Conservation (phyloP, 495 filamentous ascomycete genomes). For the Entonaema liquescens region DNA sequence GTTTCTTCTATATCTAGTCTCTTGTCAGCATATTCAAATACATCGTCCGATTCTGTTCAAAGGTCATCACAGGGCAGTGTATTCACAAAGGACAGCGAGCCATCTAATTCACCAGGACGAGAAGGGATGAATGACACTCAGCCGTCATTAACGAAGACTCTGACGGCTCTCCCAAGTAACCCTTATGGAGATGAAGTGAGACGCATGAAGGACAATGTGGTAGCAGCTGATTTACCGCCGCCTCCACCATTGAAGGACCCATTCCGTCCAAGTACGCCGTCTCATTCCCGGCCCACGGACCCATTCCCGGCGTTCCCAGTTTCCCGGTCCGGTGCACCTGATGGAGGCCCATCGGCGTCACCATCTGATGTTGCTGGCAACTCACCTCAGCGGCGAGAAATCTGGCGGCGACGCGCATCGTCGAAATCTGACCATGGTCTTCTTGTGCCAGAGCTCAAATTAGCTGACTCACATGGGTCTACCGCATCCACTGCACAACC, state of each 20-base stretch:
- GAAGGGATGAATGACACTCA: slow-evolving; percentile 32
- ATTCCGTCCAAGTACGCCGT: slow-evolving; percentile 34
- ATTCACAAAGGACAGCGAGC: slow-evolving; percentile 47
- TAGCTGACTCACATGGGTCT: slow-evolving; percentile 55
- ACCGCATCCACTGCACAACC: slow-evolving; percentile 48
- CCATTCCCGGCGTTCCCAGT: not conserved
- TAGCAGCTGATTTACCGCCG: slow-evolving; percentile 43
- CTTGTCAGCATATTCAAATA: slow-evolving; percentile 56
- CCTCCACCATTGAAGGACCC: slow-evolving; percentile 52
- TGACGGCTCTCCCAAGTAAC: slow-evolving; percentile 32
- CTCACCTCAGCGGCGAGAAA: slow-evolving; percentile 50
- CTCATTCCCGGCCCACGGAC: slow-evolving; percentile 7
- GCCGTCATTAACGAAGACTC: slow-evolving; percentile 21
- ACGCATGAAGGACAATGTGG: slow-evolving; percentile 11
- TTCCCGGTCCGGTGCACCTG: not conserved
- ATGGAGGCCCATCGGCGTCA: slow-evolving; percentile 11
- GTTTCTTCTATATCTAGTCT: slow-evolving; percentile 57
- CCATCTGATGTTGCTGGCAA: slow-evolving; percentile 25
- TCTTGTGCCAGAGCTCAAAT: slow-evolving; percentile 54
- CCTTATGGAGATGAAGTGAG: slow-evolving; percentile 31
- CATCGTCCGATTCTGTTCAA: slow-evolving; percentile 49
- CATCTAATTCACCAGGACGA: slow-evolving; percentile 47
- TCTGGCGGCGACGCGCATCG: slow-evolving; percentile 57
- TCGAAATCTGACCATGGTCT: slow-evolving; percentile 52
- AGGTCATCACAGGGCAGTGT: slow-evolving; percentile 48